These are phyloP conservation scores for Ceratocystis alfenasii DNA, from an alignment of 2,329 filamentous ascomycete species.

Conservation along the genomic window DNA sequence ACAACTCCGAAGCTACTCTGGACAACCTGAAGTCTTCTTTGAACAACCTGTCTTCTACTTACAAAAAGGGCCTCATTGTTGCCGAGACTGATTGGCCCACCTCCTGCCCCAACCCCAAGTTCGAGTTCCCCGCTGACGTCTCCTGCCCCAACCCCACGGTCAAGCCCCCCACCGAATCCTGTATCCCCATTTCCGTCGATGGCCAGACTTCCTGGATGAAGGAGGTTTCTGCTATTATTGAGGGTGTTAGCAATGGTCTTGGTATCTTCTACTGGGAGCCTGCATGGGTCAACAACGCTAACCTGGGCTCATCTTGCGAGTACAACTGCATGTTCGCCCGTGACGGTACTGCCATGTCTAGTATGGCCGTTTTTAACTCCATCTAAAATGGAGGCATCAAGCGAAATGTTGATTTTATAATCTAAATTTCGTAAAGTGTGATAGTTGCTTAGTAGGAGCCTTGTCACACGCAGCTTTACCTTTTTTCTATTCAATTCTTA, in stretches of 20 bases:
- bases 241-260: slow-evolving; percentile 39
- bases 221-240: slow-evolving; percentile 45
- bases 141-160: slow-evolving; percentile 37
- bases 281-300: slow-evolving; percentile 55
- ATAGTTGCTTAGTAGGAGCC: neutral
- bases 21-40: slow-evolving; percentile 43
- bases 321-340: slow-evolving; percentile 51
- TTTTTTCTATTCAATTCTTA: neutral
- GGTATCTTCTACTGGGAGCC: slow-evolving; percentile 67
- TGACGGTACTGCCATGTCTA: slow-evolving; percentile 45
- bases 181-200: slow-evolving; percentile 49
- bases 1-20: slow-evolving; percentile 47
- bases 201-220: slow-evolving; percentile 53
- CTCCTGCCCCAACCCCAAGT: slow-evolving; percentile 46
- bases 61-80: slow-evolving; percentile 55
- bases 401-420: neutral
- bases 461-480: neutral
- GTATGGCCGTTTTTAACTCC: slow-evolving; percentile 16
- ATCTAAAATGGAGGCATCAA: slow-evolving; percentile 4
- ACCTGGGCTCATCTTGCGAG: slow-evolving; percentile 51
- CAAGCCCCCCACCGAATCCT: slow-evolving; percentile 47
- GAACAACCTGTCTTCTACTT: slow-evolving; percentile 46
- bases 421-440: neutral
- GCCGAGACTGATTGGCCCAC: slow-evolving; percentile 61
- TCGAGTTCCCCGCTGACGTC: slow-evolving; percentile 49